Evolutionary conservation across 495 filamentous ascomycete genomes (phyloP), one percentile per base, ranked within the genome.

Genomic region (Jackrogersella multiformis): DNA sequence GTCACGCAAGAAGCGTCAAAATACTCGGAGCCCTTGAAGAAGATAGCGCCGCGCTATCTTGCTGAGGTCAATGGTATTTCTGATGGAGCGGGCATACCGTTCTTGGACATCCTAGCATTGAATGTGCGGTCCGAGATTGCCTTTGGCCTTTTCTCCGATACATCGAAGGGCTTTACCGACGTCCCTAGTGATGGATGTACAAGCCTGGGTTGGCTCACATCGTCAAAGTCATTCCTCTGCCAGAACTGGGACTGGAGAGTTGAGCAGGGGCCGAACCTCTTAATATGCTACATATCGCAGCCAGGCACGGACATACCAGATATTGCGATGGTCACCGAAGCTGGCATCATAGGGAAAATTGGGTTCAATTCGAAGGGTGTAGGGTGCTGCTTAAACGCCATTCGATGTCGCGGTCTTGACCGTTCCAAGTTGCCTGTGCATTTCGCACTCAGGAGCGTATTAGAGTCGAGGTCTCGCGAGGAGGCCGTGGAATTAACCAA

Each of bases 231-330:
- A 0, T 81, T 84, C 16, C 74, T 90, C 15, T 82, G 79, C 2
- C 89, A 92, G 78, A 92, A 90, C 48, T 92, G 89, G 89, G 89
- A 91, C 64, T 87, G 85, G 82, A 76, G 83, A 56, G 80, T 81
- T 28, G 77, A 81, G 46, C 89, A 90, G 55, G 73, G 86, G 10
- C 81, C 83, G 10, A 78, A 84, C 55, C 75, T 89, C 16, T 79
- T 80, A 9, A 85, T 90, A 69, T 80, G 78, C 28, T 80, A 68
- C 44, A 65, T 74, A 42, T 59, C 70, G 20, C 74, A 73, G 1
- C 49, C 71, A 6, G 64, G 34, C 12, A 72, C 70, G 12, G 68
- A 55, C 8, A 62, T 70, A 8, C 72, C 70, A 1, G 62, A 68
- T 18, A 72, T 69, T 32, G 57, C 71, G 6, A 80, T 79, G 76